Percentiles rank a stretch among this genome's conserved stretches.
Conservation (phyloP, 495 filamentous ascomycete genomes). For the Barbatosphaeria neglecta region DNA sequence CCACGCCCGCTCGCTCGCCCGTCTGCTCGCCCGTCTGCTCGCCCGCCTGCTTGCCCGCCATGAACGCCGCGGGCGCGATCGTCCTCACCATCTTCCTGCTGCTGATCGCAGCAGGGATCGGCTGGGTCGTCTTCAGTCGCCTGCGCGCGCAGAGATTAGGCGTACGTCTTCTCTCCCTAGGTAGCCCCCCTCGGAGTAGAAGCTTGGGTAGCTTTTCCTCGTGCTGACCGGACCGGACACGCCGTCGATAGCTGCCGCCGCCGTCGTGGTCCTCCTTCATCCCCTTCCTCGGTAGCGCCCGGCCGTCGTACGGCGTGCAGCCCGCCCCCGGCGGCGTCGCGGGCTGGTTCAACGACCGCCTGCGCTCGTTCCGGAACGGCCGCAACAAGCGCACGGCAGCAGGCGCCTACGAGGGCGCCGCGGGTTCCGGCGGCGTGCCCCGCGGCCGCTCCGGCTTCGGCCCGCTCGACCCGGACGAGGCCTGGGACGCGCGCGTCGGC, state of each 20-base stretch:
- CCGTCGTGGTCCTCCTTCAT: conserved; percentile 52
- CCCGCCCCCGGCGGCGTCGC: conserved; percentile 45
- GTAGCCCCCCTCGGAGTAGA: neutral
- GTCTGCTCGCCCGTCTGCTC: no score
- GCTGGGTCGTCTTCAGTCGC: conserved; percentile 46
- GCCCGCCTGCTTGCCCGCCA: conserved; percentile 12
- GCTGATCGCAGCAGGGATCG: conserved; percentile 28
- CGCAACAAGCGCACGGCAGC: conserved; percentile 43
- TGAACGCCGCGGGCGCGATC: conserved; percentile 33
- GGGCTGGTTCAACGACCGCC: conserved; percentile 45
- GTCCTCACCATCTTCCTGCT: conserved; percentile 41
- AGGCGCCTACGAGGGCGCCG: conserved; percentile 51
- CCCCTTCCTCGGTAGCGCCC: conserved; percentile 32
- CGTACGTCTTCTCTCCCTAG: conserved; percentile 21
- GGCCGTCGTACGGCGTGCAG: conserved; percentile 27
- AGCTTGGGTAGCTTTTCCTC: neutral
- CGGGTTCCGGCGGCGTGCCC: conserved; percentile 10
- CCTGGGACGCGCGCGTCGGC: conserved; percentile 59
- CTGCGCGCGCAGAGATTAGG: conserved; percentile 51
- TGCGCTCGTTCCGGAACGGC: conserved; percentile 36
- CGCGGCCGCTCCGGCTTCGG: conserved; percentile 27
- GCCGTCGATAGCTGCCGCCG: conserved; percentile 44
- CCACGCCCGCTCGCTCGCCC: no score
- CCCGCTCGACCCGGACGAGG: conserved; percentile 56
- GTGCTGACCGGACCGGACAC: conserved; percentile 14